A percentile compares a stretch with the other conserved stretches of the same genome.
Conservation (phyloP, 768 basidiomycete genomes). For the Phylloporus sp. region DNA sequence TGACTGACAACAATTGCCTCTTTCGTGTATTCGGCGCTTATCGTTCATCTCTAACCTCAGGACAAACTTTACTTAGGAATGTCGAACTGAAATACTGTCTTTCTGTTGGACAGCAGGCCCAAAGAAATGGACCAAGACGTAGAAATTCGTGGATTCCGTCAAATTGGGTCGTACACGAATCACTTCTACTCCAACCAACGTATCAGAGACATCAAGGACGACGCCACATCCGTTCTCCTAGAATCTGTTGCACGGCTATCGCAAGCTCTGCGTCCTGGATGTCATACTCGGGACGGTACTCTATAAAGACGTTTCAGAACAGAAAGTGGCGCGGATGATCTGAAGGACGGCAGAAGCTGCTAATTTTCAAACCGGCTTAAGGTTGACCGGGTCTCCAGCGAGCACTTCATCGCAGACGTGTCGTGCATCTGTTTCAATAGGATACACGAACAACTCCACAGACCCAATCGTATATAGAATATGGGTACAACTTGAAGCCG, state of each 20-base stretch:
- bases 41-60: too few species aligned
- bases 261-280: conserved; percentile 83
- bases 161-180: too few species aligned
- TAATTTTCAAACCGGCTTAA: conserved; percentile 65
- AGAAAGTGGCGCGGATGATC: conserved; percentile 78
- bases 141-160: too few species aligned
- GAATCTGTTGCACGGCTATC: conserved; percentile 71
- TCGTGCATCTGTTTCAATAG: conserved; percentile 34
- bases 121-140: too few species aligned
- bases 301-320: conserved; percentile 61
- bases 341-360: conserved; percentile 67
- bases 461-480: conserved; percentile 62
- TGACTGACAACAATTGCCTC: too few species aligned
- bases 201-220: too few species aligned
- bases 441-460: conserved; percentile 57
- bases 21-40: too few species aligned
- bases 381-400: conserved; percentile 91
- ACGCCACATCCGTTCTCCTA: conserved; percentile 82
- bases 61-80: too few species aligned
- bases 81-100: too few species aligned
- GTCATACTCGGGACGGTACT: conserved; percentile 89
- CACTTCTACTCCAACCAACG: too few species aligned
- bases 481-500: conserved; percentile 70
- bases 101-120: too few species aligned
- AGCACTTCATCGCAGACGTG: conserved; percentile 14